These are phyloP conservation scores for Linanthus parryae DNA, from an alignment of 148 eudicot species.

Conservation along the genomic window DNA sequence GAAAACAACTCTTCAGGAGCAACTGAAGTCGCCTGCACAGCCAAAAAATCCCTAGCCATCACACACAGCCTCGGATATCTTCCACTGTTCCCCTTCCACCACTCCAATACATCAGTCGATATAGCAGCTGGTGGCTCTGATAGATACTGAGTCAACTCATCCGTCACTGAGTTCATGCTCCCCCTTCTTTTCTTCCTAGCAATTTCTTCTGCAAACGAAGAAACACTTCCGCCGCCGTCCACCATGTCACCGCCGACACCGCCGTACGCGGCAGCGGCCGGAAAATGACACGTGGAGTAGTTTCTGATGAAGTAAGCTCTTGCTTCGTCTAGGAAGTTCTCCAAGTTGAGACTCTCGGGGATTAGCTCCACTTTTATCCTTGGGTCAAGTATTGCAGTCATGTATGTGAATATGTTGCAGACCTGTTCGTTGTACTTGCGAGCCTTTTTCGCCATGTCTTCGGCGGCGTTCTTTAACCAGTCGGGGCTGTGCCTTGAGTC, in stretches of 20 bases:
- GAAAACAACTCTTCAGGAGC: conserved; percentile 66
- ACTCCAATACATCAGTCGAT: conserved; percentile 60
- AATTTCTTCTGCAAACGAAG: conserved; percentile 92
- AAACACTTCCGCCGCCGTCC: conserved; percentile 40
- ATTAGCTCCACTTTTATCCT: conserved; percentile 75
- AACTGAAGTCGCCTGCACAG: conserved; percentile 64
- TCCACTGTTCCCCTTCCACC: conserved; percentile 77
- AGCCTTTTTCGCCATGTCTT: conserved; percentile 53
- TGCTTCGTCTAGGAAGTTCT: conserved; percentile 55
- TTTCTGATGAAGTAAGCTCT: conserved; percentile 57
- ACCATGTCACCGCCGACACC: conserved; percentile 38
- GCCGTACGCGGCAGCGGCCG: conserved; percentile 33
- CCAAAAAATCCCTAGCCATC: conserved; percentile 81
- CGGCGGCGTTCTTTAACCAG: conserved; percentile 62
- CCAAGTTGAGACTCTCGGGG: conserved; percentile 61
- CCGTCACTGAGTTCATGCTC: conserved; percentile 44
- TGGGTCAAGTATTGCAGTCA: conserved; percentile 84
- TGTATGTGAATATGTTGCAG: conserved; percentile 60
- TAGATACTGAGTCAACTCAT: conserved; percentile 72
- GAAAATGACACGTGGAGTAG: conserved; percentile 48
- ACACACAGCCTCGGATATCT: conserved; percentile 70
- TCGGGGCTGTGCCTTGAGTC: conserved; percentile 71
- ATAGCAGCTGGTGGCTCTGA: conserved; percentile 78
- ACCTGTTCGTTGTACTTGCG: conserved; percentile 54
- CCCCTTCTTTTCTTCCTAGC: conserved; percentile 78